A percentile compares a stretch with the other conserved stretches of the same genome.
phyloP scores from a whole-genome alignment of 768 basidiomycete genomes.

The Cyathus striatus region DNA sequence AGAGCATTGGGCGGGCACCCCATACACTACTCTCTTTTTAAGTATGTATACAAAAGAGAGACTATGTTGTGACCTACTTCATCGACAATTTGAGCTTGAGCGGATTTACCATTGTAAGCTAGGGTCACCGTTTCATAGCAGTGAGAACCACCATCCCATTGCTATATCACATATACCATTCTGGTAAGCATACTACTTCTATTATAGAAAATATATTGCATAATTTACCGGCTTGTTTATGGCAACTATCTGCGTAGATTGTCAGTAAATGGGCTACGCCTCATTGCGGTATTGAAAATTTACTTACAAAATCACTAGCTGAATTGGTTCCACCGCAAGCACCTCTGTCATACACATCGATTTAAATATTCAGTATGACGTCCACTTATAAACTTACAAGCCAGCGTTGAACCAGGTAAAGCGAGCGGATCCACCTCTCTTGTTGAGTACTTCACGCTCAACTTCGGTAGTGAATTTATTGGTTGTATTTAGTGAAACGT shows the following conservation, averaged over 20 bases:
- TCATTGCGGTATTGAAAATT: neutral
- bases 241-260: constrained; percentile 34
- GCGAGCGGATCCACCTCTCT: neutral
- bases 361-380: neutral
- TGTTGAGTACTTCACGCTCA: too few relatives aligned
- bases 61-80: constrained; percentile 21
- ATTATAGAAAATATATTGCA: neutral
- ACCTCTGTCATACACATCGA: constrained; percentile 23
- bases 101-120: constrained; percentile 25
- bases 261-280: neutral
- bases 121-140: constrained; percentile 44
- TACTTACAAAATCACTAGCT: constrained; percentile 24
- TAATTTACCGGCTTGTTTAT: constrained; percentile 30
- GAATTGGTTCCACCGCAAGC: constrained; percentile 31
- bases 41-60: constrained; percentile 1
- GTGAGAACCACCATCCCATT: constrained; percentile 33
- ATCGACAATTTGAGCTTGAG: constrained; percentile 39
- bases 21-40: constrained; percentile 24
- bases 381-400: too few relatives aligned
- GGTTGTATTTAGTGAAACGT: too few relatives aligned
- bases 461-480: too few relatives aligned
- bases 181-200: neutral
- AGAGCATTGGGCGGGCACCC: constrained; percentile 34
- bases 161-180: constrained; percentile 14
- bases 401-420: too few relatives aligned